Conservation (phyloP, 2,329 filamentous ascomycete genomes). For the Pseudopyrenochaeta lycopersici region DNA sequence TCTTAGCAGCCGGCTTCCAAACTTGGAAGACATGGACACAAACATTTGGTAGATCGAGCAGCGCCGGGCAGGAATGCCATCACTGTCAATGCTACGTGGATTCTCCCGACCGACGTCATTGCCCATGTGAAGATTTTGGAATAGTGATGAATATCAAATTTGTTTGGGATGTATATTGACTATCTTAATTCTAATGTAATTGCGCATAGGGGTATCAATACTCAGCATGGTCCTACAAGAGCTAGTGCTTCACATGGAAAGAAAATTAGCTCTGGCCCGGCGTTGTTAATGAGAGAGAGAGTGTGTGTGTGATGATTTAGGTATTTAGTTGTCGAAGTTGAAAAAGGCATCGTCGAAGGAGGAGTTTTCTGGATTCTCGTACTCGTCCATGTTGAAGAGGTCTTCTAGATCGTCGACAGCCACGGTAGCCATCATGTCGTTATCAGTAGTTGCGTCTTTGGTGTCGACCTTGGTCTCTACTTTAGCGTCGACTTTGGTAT, state of each 20-base stretch:
- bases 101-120: no score
- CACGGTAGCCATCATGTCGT: constrained; percentile 41
- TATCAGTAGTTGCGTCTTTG: constrained; percentile 10
- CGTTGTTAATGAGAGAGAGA: no score
- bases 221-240: not conserved
- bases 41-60: not conserved
- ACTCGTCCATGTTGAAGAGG: constrained; percentile 46
- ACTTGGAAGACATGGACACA: not conserved
- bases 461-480: not conserved
- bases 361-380: constrained; percentile 43
- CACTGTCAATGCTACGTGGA: not conserved
- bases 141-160: no score
- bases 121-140: no score
- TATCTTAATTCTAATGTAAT: not conserved
- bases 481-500: no score
- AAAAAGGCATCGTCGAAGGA: constrained; percentile 53
- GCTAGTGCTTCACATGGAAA: no score
- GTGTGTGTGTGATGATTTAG: not conserved
- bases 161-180: not conserved
- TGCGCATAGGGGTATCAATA: not conserved
- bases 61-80: not conserved
- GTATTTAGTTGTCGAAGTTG: constrained; percentile 35
- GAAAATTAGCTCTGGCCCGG: no score
- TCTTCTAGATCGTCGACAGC: constrained; percentile 44
- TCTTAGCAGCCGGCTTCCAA: not conserved